Evolutionary conservation across 164 flowering plant genomes (phyloP), one percentile per base, ranked within the genome.

Genomic region (Chloranthus sessilifolius): DNA sequence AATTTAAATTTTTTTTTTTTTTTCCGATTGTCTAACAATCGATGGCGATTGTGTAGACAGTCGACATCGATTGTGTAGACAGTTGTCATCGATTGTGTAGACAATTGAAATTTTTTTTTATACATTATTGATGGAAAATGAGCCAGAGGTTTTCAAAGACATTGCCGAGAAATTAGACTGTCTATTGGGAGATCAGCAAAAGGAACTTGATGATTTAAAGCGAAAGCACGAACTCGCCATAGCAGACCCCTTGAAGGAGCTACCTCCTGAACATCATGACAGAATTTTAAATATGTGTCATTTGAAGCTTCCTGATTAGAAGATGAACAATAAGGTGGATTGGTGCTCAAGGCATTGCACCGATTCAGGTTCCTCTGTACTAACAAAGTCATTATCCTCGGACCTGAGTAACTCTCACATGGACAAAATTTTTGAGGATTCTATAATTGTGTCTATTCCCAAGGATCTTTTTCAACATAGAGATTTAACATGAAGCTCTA

Each of bases 121-220:
- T n/a, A n/a, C n/a, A n/a, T n/a, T n/a, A 5, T 21, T 24, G 20
- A 45, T 5, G 36, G 58, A 43, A 10, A 3, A 4, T 48, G 71
- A 61, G 50, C 31, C 69, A 19, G 71, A 68, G 47, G 67, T 68
- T 11, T 44, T 69, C 6, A 72, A 56, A 44, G 41, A 21, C 26
- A 38, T 74, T 33, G 64, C 48, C 7, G 69, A 74, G 59, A 70
- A 84, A 49, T 78, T 86, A 12, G 80, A 83, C 60, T 53, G 52
- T 26, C 43, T 85, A 40, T 63, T 78, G 55, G 39, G 38, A 14
- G 70, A 77, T 51, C 99, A 89, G 38, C 67, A 67, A 58, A 61
- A 61, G 55, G 95, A 94, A 63, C 64, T 83, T 1, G 71, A 78
- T 33, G 89, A 81, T 45, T 61, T 84, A 6, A 79, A 55, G 66